These are phyloP conservation scores for Hypoxylon trugodes DNA, from an alignment of 495 filamentous ascomycete species.

Conservation along the genomic window DNA sequence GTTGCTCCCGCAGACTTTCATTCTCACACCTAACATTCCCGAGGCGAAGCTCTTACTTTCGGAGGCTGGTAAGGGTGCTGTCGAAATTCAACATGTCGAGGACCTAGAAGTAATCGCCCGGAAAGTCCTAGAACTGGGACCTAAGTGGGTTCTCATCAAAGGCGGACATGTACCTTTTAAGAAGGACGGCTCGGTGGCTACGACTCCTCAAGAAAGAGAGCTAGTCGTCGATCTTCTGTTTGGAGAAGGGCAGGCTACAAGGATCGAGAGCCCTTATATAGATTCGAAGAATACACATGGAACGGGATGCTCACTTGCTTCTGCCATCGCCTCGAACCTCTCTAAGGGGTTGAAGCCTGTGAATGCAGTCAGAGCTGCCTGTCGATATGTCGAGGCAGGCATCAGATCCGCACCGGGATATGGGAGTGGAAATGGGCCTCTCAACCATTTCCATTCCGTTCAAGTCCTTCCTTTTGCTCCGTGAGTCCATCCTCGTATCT, in stretches of 20 bases:
- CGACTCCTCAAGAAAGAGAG: constrained; percentile 63
- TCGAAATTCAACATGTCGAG: constrained; percentile 62
- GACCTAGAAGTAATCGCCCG: constrained; percentile 75
- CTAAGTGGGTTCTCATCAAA: constrained; percentile 85
- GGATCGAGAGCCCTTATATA: constrained; percentile 74
- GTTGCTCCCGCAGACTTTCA: constrained; percentile 77
- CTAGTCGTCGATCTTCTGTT: constrained; percentile 78
- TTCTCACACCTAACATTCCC: constrained; percentile 92
- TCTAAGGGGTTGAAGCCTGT: constrained; percentile 66
- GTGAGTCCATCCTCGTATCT: constrained; percentile 59
- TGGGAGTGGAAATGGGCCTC: constrained; percentile 84
- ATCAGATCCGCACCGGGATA: constrained; percentile 79
- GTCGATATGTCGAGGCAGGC: constrained; percentile 82
- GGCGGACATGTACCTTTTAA: constrained; percentile 89
- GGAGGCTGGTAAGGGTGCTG: constrained; percentile 58
- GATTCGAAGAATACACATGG: constrained; percentile 87
- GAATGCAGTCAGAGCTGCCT: constrained; percentile 72
- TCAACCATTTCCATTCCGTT: constrained; percentile 93
- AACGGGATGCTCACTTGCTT: constrained; percentile 94
- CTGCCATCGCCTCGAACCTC: constrained; percentile 90
- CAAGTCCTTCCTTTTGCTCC: constrained; percentile 81
- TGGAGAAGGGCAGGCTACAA: constrained; percentile 61
- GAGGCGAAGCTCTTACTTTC: constrained; percentile 81
- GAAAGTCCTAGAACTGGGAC: constrained; percentile 70
- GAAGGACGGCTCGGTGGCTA: constrained; percentile 63